Evolutionary conservation across 208 protist species (phyloP).

Genomic region (Vickermania spadyakhi): DNA sequence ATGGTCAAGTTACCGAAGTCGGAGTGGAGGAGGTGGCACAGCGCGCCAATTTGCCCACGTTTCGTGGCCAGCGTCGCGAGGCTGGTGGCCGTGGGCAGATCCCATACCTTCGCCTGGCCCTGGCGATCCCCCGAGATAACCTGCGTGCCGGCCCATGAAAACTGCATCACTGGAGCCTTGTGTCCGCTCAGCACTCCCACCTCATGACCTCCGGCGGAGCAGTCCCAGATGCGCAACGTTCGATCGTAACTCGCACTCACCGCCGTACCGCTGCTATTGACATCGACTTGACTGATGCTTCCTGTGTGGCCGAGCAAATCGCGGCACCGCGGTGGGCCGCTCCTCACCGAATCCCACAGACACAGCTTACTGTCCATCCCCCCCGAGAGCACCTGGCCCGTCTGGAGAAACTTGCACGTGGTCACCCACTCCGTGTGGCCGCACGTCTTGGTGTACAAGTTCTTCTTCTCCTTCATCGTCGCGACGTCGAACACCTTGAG

Average conservation of each 20-base stretch:
- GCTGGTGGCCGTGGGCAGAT: slow-evolving; percentile 46
- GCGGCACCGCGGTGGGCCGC: slow-evolving; percentile 38
- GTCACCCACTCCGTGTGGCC: slow-evolving; percentile 90
- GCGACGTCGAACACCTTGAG: slow-evolving; percentile 73
- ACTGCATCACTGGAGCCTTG: slow-evolving; percentile 67
- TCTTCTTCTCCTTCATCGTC: slow-evolving; percentile 33
- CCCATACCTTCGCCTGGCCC: slow-evolving; percentile 67
- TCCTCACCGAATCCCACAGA: slow-evolving; percentile 56
- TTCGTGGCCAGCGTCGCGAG: slow-evolving; percentile 37
- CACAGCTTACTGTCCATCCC: slow-evolving; percentile 89
- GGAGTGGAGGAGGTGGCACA: slow-evolving; percentile 32
- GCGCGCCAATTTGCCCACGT: slow-evolving; percentile 55
- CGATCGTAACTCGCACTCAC: slow-evolving; percentile 82
- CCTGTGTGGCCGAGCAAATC: slow-evolving; percentile 75
- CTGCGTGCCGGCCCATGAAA: slow-evolving; percentile 47
- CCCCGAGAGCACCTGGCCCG: slow-evolving; percentile 63
- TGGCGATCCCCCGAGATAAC: slow-evolving; percentile 75
- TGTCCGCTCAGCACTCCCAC: slow-evolving; percentile 59
- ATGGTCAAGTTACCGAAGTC: slow-evolving; percentile 25
- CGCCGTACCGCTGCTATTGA: slow-evolving; percentile 23
- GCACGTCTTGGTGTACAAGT: slow-evolving; percentile 63
- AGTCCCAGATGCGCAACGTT: slow-evolving; percentile 73
- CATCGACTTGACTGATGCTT: slow-evolving; percentile 75
- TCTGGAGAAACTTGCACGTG: slow-evolving; percentile 52
- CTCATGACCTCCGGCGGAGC: slow-evolving; percentile 21